Conservation (phyloP, 192 early-diverging fungal genomes). For the Dispira simplex region DNA sequence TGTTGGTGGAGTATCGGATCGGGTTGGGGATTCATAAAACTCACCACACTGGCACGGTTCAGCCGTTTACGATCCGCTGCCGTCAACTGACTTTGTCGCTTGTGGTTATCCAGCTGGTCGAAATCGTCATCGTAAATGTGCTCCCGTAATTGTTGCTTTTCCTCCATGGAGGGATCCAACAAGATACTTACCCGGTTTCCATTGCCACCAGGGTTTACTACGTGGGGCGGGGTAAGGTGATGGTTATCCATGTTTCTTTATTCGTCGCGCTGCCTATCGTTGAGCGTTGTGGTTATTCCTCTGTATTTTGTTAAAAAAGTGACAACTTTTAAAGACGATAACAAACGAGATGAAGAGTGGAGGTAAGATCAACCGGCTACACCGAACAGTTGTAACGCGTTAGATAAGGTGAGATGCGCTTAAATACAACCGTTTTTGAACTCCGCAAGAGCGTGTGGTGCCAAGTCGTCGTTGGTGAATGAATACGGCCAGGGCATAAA, state of each 20-base stretch:
- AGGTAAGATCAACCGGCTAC: too few species aligned
- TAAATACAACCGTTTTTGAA: too few species aligned
- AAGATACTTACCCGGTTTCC: neutral
- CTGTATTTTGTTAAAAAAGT: too few species aligned
- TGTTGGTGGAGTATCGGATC: constrained; percentile 5
- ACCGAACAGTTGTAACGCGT: too few species aligned
- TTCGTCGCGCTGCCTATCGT: too few species aligned
- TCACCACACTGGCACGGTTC: constrained; percentile 4
- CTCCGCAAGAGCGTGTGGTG: neutral
- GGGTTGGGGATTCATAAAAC: constrained; percentile 5
- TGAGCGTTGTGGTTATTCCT: too few species aligned
- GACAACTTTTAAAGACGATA: too few species aligned
- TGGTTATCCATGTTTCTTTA: too few species aligned
- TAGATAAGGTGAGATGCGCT: too few species aligned
- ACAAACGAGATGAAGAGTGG: too few species aligned
- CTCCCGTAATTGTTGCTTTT: neutral
- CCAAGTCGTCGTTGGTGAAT: neutral
- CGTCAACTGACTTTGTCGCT: neutral
- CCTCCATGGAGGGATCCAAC: neutral
- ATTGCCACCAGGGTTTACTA: too few species aligned
- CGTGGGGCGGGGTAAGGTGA: too few species aligned
- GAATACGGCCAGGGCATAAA: neutral
- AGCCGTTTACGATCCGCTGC: neutral
- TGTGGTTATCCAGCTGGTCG: neutral
- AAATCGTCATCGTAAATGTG: neutral